Conservation (phyloP, 805 yeast genomes). For the Pichia nanzhaoensis region DNA sequence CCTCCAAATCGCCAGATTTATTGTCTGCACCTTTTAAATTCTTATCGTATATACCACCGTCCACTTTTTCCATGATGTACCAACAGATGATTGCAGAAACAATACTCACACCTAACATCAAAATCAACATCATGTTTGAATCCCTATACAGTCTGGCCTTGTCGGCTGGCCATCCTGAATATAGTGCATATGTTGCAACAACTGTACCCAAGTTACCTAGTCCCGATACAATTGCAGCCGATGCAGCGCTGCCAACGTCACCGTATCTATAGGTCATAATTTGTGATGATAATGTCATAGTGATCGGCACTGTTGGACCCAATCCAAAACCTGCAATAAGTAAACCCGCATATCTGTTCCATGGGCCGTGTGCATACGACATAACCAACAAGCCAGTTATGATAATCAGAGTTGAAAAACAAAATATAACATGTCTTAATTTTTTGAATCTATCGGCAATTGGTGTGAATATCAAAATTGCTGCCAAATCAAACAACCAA, state of each 20-base stretch:
- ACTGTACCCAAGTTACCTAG: constrained; percentile 84
- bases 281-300: constrained; percentile 79
- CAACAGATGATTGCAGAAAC: constrained; percentile 35
- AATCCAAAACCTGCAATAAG: constrained; percentile 79
- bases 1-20: too few species aligned
- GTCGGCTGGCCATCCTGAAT: constrained; percentile 84
- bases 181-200: constrained; percentile 77
- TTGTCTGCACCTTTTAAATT: constrained; percentile 2
- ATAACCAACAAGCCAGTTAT: constrained; percentile 70
- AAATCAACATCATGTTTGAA: constrained; percentile 79
- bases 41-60: constrained; percentile 15
- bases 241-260: constrained; percentile 78
- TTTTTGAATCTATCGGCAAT: constrained; percentile 64
- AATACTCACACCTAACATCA: constrained; percentile 70
- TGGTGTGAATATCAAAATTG: constrained; percentile 70
- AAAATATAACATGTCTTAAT: constrained; percentile 56
- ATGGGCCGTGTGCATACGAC: constrained; percentile 64
- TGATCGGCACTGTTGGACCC: constrained; percentile 86
- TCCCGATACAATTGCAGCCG: constrained; percentile 79
- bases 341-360: constrained; percentile 78
- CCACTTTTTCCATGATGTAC: constrained; percentile 18
- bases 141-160: constrained; percentile 50
- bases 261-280: constrained; percentile 67
- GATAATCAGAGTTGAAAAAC: constrained; percentile 55
- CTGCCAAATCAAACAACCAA: constrained; percentile 79